Evolutionary conservation across 768 basidiomycete genomes (phyloP).

Genomic region (Kwoniella sp.): DNA sequence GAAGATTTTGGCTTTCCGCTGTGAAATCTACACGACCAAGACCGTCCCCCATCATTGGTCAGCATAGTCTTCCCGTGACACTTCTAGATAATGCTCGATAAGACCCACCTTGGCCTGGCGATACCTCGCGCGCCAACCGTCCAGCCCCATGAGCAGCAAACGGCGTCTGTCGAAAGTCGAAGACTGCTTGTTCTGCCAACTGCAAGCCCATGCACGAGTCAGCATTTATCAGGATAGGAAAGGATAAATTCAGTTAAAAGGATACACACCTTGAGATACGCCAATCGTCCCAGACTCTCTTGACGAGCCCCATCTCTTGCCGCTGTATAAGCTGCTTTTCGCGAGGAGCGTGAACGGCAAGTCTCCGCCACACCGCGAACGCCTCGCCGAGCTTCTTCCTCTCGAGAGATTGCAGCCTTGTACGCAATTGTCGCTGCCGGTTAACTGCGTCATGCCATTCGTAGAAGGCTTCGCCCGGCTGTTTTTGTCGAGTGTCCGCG

Average conservation of each 20-base stretch:
- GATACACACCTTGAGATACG: constrained; percentile 17
- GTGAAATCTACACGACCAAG: not conserved
- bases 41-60: no score
- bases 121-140: constrained; percentile 9
- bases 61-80: no score
- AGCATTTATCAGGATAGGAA: not conserved
- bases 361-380: constrained; percentile 22
- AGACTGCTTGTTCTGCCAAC: constrained; percentile 22
- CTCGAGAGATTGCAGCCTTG: not conserved
- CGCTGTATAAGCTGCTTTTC: constrained; percentile 8
- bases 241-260: no score
- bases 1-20: constrained; percentile 10
- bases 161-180: constrained; percentile 10
- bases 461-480: not conserved
- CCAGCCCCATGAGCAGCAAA: constrained; percentile 9
- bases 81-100: no score
- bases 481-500: not conserved
- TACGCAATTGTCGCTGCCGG: not conserved
- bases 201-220: not conserved
- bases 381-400: not conserved
- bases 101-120: not conserved
- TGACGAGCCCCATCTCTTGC: constrained; percentile 6
- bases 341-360: constrained; percentile 2
- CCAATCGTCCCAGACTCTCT: constrained; percentile 23
- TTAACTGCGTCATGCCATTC: constrained; percentile 10